Percentiles rank a stretch among this genome's conserved stretches.
Conservation (phyloP, 2,329 filamentous ascomycete genomes). For the Botrytis deweyae region DNA sequence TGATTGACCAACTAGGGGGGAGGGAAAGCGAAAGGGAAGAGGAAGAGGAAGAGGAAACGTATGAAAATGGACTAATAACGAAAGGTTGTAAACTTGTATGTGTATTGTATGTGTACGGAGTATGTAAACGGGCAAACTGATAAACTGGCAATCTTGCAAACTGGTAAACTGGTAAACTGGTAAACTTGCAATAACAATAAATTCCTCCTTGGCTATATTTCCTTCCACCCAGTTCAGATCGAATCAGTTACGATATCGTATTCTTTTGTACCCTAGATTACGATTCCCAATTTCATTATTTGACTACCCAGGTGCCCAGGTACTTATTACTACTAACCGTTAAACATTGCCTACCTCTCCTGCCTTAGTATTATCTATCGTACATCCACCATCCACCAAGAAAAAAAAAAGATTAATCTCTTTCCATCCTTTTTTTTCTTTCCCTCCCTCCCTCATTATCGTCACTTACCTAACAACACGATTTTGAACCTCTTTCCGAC, state of each 20-base stretch:
- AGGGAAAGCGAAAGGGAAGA: not conserved
- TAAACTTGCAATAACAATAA: not conserved
- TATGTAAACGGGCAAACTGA: not conserved
- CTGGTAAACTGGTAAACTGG: not conserved
- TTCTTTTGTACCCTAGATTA: not conserved
- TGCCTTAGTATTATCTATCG: not conserved
- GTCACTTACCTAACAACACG: not conserved
- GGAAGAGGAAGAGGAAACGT: not conserved
- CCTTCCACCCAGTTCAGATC: not conserved
- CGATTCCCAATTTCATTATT: constrained; percentile 1
- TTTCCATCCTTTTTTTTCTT: constrained; percentile 4
- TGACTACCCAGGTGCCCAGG: not conserved
- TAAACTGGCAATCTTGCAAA: not conserved
- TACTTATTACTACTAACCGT: not conserved
- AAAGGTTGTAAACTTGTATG: too few relatives aligned
- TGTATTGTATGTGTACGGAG: too few relatives aligned
- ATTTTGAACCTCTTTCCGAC: not conserved
- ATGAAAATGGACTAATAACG: not conserved
- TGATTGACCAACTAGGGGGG: not conserved
- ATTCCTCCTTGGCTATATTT: not conserved
- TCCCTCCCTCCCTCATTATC: not conserved
- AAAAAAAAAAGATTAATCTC: not conserved
- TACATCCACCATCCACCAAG: not conserved
- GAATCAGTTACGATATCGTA: not conserved
- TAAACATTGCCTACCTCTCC: not conserved